Percentiles rank a stretch among this genome's conserved stretches.
Conservation (phyloP, 129 eudicot species). For the Heracleum sosnowskyi region DNA sequence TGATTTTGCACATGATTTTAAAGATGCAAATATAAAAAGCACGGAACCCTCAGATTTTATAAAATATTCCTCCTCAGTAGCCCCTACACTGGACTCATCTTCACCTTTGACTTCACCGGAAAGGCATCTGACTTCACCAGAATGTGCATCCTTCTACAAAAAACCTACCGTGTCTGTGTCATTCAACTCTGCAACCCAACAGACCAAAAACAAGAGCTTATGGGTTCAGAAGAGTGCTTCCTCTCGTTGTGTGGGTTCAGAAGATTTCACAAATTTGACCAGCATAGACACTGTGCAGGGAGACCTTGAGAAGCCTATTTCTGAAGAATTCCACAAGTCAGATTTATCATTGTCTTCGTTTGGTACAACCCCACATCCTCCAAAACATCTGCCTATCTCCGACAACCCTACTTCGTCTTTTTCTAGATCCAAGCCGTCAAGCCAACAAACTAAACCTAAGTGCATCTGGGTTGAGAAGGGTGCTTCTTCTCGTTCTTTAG, state of each 20-base stretch:
- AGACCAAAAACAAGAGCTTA: neutral
- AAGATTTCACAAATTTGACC: neutral
- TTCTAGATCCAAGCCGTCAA: conserved; percentile 5
- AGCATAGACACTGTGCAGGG: neutral
- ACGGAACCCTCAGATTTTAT: too few relatives aligned
- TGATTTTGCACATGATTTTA: too few relatives aligned
- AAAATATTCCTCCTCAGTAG: too few relatives aligned
- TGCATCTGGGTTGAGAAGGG: neutral
- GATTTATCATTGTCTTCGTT: neutral
- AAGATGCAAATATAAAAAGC: too few relatives aligned
- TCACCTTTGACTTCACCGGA: too few relatives aligned
- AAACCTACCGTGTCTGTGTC: neutral
- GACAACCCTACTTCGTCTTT: conserved; percentile 16
- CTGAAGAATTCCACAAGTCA: neutral
- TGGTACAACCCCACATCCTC: neutral
- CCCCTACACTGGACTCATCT: too few relatives aligned
- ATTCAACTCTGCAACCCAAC: neutral
- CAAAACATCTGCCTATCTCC: neutral
- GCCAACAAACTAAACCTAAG: conserved; percentile 2
- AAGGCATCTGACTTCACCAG: too few relatives aligned
- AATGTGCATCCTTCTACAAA: too few relatives aligned
- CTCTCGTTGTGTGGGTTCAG: conserved; percentile 9
- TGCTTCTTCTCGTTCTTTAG: too few relatives aligned
- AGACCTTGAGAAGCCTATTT: conserved; percentile 11
- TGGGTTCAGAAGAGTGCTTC: conserved; percentile 16